Evolutionary conservation across 495 filamentous ascomycete genomes (phyloP), one percentile per base, ranked within the genome.

Genomic region (Clavariopsis aquatica): DNA sequence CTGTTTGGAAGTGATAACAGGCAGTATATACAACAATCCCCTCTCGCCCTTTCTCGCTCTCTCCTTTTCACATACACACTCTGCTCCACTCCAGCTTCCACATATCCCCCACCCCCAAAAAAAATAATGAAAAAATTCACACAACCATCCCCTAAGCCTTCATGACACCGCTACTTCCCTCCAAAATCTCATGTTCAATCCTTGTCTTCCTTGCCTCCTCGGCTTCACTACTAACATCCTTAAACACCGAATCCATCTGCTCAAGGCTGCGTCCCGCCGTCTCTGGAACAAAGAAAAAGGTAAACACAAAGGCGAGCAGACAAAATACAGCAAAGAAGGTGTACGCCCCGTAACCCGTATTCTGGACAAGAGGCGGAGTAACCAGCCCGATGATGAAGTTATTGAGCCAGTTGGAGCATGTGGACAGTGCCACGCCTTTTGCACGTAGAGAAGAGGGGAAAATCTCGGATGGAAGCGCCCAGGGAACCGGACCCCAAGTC

Each of bases 311-410:
- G 3, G 81, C 75, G 3, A 85, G 74, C 13, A 84, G 49, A 72
- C 84, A 85, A 74, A 85, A 85, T 17, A 81, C 76, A 8, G 81
- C 83, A 67, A 85, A 85, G 70, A 85, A 85, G 6, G 79, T 70
- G 57, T 83, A 84, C 1, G 81, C 76, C 2, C 83, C 83, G 71
- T 80, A 85, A 1, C 81, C 80, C 0, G 81, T 83, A 56, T 80
- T 78, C 60, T 83, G 73, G 22, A 85, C 78, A 0, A 85, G 70
- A 2, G 81, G 82, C 1, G 82, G 82, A 1, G 81, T 83, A 63
- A 83, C 80, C 1, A 83, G 71, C 19, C 79, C 78, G 47, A 84
- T 82, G 43, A 85, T 81, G 64, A 84, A 84, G 66, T 84, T 84
- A 65, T 81, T 83, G 0, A 83, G 60, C 82, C 82, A 85, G 56